Evolutionary conservation across 352 stramenopile species (phyloP), one percentile per base, ranked within the genome.

Genomic region (Phytophthora vignae): DNA sequence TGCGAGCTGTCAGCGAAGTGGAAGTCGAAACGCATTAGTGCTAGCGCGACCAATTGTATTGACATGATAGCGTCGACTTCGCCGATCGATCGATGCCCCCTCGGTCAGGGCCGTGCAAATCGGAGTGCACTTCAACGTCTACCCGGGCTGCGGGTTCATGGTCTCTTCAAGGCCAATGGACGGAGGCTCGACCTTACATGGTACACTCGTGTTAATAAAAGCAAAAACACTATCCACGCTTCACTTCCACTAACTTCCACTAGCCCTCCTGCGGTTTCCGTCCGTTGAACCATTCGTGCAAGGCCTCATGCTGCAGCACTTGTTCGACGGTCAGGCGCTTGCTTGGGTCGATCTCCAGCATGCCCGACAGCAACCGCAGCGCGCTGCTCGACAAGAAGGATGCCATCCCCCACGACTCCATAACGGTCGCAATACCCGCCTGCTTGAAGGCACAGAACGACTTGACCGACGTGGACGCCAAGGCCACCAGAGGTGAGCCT

Each of bases 401-500:
- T 22, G 27, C 52, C 27, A 42, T 36, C 2, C 52, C 52, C 52
- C 52, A 57, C 25, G 52, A 57, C 27, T 42, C 22, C 52, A 57
- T 15, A 5, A 57, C 27, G 0, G 52, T 17, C 25, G 29, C 27
- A 31, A 65, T 52, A 1, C 64, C 64, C 6, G 57, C 49, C 42
- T 61, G 64, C 17, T 66, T 71, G 5, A 71, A 36, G 7, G 55
- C 64, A 2, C 33, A 48, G 9, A 71, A 71, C 3, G 64, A 59
- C 33, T 71, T 71, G 7, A 71, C 55, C 11, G 64, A 56, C 46
- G 19, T 50, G n/a, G 60, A 76, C 1, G 73, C 76, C 1, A 69
- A 60, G 11, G 71, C 25, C 19, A 85, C 64, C 1, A 84, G 61
- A 4, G 76, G 76, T n/a, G 76, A 84, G 2, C 81, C 78, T 0